Percentiles rank a stretch among this genome's conserved stretches.
Evolutionary conservation across 1,284 basidiomycete species (phyloP).

Genomic region (Rhodofomes roseus): DNA sequence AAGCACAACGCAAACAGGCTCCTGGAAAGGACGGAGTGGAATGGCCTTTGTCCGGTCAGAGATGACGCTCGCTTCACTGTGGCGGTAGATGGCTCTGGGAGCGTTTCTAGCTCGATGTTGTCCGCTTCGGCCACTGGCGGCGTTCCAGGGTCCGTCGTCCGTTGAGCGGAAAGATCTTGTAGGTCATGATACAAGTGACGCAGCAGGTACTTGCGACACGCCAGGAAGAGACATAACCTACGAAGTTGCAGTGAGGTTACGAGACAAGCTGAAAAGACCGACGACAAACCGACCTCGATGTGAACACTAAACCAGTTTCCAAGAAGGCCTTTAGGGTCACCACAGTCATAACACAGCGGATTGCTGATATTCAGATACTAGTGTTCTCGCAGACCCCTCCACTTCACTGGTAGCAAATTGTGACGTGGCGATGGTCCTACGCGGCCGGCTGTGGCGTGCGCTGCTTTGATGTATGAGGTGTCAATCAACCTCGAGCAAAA

Average conservation of each 20-base stretch:
- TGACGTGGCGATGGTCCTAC: too few species aligned
- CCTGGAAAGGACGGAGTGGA: conserved; percentile 53
- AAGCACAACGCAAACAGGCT: conserved; percentile 62
- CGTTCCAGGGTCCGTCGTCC: conserved; percentile 21
- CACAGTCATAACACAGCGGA: not conserved
- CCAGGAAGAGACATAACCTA: conserved; percentile 37
- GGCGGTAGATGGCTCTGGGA: conserved; percentile 40
- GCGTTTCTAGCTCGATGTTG: conserved; percentile 37
- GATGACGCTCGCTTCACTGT: conserved; percentile 23
- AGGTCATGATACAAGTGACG: conserved; percentile 56
- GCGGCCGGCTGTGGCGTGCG: too few species aligned
- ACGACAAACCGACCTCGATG: not conserved
- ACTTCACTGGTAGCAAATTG: too few species aligned
- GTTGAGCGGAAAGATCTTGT: conserved; percentile 31
- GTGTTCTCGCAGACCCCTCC: not conserved
- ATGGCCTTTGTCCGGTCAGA: conserved; percentile 25
- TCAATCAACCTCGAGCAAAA: too few species aligned
- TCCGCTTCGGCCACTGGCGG: conserved; percentile 18
- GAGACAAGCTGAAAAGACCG: too few species aligned
- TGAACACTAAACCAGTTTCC: not conserved
- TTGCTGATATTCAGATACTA: not conserved
- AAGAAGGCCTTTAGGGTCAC: not conserved
- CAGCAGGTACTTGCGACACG: conserved; percentile 52
- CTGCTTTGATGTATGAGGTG: too few species aligned
- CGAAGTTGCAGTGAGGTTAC: not conserved